A percentile compares a stretch with the other conserved stretches of the same genome.
Evolutionary conservation across 768 basidiomycete species (phyloP).

Genomic region (Lentinula lateritia): DNA sequence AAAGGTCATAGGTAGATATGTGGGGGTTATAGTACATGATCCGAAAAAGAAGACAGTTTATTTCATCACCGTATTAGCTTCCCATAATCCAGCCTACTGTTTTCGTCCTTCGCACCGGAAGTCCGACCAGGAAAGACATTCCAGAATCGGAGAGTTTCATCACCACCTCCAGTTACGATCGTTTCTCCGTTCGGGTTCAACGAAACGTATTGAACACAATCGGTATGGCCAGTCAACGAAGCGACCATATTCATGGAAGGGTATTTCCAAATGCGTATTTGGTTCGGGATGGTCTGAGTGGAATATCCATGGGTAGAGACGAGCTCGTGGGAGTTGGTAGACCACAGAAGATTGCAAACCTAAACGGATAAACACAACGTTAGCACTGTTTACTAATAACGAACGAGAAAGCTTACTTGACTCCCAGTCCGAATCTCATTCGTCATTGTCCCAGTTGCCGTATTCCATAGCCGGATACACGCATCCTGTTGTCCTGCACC

Average conservation of each 20-base stretch:
- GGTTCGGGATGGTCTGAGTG: constrained; percentile 63
- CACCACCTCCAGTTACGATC: constrained; percentile 75
- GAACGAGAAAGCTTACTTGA: constrained; percentile 41
- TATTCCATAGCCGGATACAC: constrained; percentile 78
- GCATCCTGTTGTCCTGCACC: constrained; percentile 82
- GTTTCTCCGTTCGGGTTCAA: constrained; percentile 73
- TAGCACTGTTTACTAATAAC: not conserved
- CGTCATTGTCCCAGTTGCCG: constrained; percentile 54
- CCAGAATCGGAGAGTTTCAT: constrained; percentile 78
- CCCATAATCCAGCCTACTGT: constrained; percentile 41
- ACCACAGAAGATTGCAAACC: constrained; percentile 69
- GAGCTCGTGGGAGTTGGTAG: constrained; percentile 66
- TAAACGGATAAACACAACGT: constrained; percentile 33
- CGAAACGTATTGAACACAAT: constrained; percentile 67
- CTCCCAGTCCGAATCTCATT: constrained; percentile 69
- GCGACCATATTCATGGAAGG: constrained; percentile 71
- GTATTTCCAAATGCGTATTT: constrained; percentile 69
- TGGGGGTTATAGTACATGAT: too few relatives aligned
- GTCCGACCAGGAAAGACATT: constrained; percentile 55
- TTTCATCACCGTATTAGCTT: constrained; percentile 11
- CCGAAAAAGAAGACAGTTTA: not conserved
- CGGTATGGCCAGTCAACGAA: constrained; percentile 65
- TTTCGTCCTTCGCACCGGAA: not conserved
- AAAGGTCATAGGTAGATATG: too few relatives aligned
- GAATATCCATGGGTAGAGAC: constrained; percentile 79